These are phyloP conservation scores for Phaseolus coccineus DNA, from an alignment of 331 rosid species.

Conservation along the genomic window DNA sequence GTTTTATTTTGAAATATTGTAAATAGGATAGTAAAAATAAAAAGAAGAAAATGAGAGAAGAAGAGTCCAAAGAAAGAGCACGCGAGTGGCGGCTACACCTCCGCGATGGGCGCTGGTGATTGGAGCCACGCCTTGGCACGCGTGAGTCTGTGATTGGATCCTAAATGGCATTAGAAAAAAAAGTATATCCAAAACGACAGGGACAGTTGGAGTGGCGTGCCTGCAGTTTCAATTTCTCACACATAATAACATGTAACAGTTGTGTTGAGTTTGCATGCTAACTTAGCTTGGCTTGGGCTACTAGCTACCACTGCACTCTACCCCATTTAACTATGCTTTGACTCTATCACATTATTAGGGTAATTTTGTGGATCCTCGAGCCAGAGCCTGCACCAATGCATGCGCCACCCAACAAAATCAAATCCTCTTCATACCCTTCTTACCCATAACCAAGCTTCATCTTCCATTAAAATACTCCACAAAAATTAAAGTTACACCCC, in stretches of 20 bases:
- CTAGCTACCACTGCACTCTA: not conserved
- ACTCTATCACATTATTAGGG: not conserved
- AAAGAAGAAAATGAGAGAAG: not conserved
- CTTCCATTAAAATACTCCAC: no score
- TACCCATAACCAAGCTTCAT: no score
- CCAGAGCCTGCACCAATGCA: constrained; percentile 53
- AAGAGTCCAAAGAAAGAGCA: not conserved
- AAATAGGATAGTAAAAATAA: no score
- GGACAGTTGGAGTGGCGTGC: constrained; percentile 34
- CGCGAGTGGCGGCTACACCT: constrained; percentile 46
- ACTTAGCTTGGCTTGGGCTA: not conserved
- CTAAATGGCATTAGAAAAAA: not conserved
- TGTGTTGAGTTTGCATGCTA: not conserved
- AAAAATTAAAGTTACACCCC: not conserved
- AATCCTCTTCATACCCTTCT: not conserved
- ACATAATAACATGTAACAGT: not conserved
- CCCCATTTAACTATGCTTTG: constrained; percentile 36
- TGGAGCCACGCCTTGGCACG: not conserved
- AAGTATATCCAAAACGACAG: constrained; percentile 9
- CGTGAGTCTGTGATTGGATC: rapidly evolving
- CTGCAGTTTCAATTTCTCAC: not conserved
- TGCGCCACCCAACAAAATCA: constrained; percentile 41
- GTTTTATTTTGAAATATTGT: no score
- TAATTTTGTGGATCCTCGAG: constrained; percentile 42
- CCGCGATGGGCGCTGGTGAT: not conserved